These are phyloP conservation scores for Corchorus capsularis DNA, from an alignment of 345 rosid species.

Conservation along the genomic window DNA sequence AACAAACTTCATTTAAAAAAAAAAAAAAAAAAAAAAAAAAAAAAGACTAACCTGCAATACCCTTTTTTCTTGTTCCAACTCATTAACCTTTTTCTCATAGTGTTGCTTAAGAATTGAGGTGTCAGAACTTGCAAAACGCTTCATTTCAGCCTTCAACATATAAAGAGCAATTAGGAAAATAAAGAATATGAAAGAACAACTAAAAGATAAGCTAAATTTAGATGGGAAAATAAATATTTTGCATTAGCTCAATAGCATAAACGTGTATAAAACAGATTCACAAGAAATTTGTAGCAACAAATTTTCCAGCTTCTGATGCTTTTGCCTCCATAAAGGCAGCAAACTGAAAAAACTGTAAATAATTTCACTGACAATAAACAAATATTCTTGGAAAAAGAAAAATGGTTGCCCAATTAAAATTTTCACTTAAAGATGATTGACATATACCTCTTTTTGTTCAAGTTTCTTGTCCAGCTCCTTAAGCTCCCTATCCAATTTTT, in stretches of 20 bases:
- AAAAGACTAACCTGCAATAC: slow-evolving; percentile 66
- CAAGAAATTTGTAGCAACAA: background rate
- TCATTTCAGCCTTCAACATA: slow-evolving; percentile 91
- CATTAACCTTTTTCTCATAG: slow-evolving; percentile 87
- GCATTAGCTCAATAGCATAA: background rate
- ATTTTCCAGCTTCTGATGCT: background rate
- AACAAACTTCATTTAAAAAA: no score
- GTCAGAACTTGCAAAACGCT: slow-evolving; percentile 61
- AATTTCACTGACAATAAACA: background rate
- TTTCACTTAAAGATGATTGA: background rate
- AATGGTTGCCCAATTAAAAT: background rate
- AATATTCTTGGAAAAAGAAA: slow-evolving; percentile 12
- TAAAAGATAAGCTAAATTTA: background rate
- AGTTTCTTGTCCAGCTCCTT: slow-evolving; percentile 87
- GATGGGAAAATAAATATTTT: background rate
- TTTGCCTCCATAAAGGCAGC: background rate
- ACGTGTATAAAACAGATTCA: background rate
- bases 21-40: background rate
- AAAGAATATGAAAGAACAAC: slow-evolving; percentile 1
- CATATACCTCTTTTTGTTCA: slow-evolving; percentile 88
- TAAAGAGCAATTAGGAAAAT: slow-evolving; percentile 14
- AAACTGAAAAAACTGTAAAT: background rate
- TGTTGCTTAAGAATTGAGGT: slow-evolving; percentile 91
- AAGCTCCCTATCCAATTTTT: slow-evolving; percentile 81
- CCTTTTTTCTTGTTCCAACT: slow-evolving; percentile 85